Evolutionary conservation across 2,329 filamentous ascomycete genomes (phyloP).

Genomic region (Colletotrichum theobromicola): DNA sequence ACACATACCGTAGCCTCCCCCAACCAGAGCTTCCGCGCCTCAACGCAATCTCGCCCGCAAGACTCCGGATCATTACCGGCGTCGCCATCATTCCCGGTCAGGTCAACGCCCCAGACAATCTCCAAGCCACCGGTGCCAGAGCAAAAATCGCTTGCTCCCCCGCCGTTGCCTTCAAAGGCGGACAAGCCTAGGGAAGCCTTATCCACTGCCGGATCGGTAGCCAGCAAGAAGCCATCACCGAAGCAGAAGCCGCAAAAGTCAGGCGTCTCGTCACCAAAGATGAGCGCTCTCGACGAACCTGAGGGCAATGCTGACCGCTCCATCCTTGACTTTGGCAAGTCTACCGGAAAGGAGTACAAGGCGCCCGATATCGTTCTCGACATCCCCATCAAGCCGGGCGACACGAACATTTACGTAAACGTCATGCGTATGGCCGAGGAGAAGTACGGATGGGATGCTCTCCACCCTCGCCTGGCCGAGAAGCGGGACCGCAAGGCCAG

Average conservation of each 20-base stretch:
- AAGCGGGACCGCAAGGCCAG: slow-evolving; percentile 86
- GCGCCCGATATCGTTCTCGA: slow-evolving; percentile 84
- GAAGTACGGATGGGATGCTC: slow-evolving; percentile 90
- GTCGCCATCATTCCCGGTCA: slow-evolving; percentile 47
- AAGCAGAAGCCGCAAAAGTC: slow-evolving; percentile 49
- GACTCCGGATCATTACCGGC: slow-evolving; percentile 41
- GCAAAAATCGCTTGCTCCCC: slow-evolving; percentile 43
- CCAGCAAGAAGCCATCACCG: slow-evolving; percentile 50
- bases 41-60: slow-evolving; percentile 34
- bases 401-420: slow-evolving; percentile 91
- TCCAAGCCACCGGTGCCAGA: slow-evolving; percentile 36
- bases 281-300: slow-evolving; percentile 53
- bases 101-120: slow-evolving; percentile 36
- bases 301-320: slow-evolving; percentile 46
- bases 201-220: slow-evolving; percentile 4
- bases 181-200: slow-evolving; percentile 18
- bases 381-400: slow-evolving; percentile 75
- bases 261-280: slow-evolving; percentile 54
- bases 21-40: slow-evolving; percentile 25
- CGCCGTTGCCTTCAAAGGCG: slow-evolving; percentile 31
- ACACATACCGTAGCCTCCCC: slow-evolving; percentile 43
- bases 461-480: slow-evolving; percentile 89
- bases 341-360: slow-evolving; percentile 61
- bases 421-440: slow-evolving; percentile 94
- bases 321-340: slow-evolving; percentile 67